phyloP scores from a whole-genome alignment of 257 asterid genomes.

The Oldenlandia corymbosa region DNA sequence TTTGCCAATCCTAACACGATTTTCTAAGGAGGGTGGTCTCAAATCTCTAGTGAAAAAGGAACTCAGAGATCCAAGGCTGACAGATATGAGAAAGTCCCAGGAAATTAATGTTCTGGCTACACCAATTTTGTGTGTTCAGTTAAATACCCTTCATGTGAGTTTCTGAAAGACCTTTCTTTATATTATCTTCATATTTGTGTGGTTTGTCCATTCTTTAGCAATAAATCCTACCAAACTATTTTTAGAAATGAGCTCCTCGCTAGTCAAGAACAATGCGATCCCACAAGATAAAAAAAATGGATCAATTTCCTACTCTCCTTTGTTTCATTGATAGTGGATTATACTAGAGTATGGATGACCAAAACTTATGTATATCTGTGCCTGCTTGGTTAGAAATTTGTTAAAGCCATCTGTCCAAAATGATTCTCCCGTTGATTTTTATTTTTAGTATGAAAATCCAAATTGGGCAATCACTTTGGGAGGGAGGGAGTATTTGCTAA shows the following conservation, averaged over 20 bases:
- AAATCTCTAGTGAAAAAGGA: conserved; percentile 95
- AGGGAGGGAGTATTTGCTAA: not conserved
- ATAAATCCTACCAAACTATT: not conserved
- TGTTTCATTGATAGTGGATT: no score
- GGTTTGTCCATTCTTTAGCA: not conserved
- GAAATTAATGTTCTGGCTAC: conserved; percentile 66
- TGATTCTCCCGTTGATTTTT: no score
- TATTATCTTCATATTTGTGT: not conserved
- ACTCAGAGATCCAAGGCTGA: conserved; percentile 58
- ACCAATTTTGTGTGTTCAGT: conserved; percentile 72
- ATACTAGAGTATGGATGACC: no score
- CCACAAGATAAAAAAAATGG: no score
- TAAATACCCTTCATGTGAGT: conserved; percentile 94
- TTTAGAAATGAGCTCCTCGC: not conserved
- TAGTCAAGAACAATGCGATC: not conserved
- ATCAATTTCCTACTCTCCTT: no score
- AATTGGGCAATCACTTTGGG: no score
- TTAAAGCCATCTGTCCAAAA: no score
- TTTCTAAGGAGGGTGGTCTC: conserved; percentile 74
- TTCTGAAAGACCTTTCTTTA: conserved; percentile 14
- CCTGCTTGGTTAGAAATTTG: no score
- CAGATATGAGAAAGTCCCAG: conserved; percentile 56
- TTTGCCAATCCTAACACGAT: conserved; percentile 77
- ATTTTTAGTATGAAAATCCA: no score
- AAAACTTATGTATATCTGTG: not conserved